Evolutionary conservation across 2,329 filamentous ascomycete species (phyloP).

Genomic region (Penicillium sumatraense): DNA sequence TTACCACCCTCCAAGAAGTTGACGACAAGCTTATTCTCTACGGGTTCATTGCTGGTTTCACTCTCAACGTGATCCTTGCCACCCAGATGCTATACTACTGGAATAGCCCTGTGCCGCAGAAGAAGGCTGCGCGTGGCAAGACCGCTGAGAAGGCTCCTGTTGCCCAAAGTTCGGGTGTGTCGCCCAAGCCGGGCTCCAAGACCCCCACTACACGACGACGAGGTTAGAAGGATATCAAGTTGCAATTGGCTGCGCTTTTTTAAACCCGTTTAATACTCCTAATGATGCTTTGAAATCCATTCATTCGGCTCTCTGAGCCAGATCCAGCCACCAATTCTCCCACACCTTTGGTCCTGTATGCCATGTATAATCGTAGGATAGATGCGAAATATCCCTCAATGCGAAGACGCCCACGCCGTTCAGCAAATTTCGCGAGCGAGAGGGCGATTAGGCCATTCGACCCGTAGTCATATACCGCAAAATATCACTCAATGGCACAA

Average conservation of each 20-base stretch:
- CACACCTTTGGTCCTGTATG: background rate
- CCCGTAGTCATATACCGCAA: slow-evolving; percentile 59
- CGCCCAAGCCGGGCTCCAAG: slow-evolving; percentile 48
- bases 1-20: slow-evolving; percentile 96
- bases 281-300: slow-evolving; percentile 18
- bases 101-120: slow-evolving; percentile 63
- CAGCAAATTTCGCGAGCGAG: background rate
- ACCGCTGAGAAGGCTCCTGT: slow-evolving; percentile 33
- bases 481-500: slow-evolving; percentile 52
- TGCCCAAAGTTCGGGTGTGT: slow-evolving; percentile 47
- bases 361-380: background rate
- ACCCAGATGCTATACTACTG: slow-evolving; percentile 96
- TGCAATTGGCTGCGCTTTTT: slow-evolving; percentile 9
- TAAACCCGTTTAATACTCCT: slow-evolving; percentile 16
- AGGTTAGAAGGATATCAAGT: slow-evolving; percentile 46
- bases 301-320: background rate
- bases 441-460: slow-evolving; percentile 17
- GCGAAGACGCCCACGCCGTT: background rate
- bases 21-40: slow-evolving; percentile 96
- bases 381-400: background rate
- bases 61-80: slow-evolving; percentile 85
- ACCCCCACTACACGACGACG: slow-evolving; percentile 61
- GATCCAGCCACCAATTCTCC: background rate
- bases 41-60: slow-evolving; percentile 88
- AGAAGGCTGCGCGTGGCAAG: slow-evolving; percentile 40